Evolutionary conservation across 345 rosid species (phyloP).

Genomic region (Euphorbia peplus): DNA sequence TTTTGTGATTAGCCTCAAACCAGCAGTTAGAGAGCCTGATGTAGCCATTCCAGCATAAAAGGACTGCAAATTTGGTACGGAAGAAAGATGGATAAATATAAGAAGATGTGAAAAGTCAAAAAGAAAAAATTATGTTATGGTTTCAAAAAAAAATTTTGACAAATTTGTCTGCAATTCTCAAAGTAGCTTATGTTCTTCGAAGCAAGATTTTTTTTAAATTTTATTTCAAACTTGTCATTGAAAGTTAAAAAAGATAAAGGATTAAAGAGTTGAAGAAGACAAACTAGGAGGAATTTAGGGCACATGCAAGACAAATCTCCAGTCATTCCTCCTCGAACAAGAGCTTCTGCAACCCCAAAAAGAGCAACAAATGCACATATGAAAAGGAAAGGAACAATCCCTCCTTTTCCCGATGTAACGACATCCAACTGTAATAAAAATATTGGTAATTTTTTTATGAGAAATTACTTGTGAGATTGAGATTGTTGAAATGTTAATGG

Average conservation of each 20-base stretch:
- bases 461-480: too few species aligned
- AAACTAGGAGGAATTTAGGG: slow-evolving; percentile 81
- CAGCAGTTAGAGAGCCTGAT: slow-evolving; percentile 78
- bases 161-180: too few species aligned
- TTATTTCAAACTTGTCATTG: too few species aligned
- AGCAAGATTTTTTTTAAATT: too few species aligned
- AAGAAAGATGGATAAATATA: too few species aligned
- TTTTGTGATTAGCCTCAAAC: slow-evolving; percentile 64
- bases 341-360: slow-evolving; percentile 81
- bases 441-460: neutral
- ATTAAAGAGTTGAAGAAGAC: slow-evolving; percentile 1
- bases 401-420: slow-evolving; percentile 71
- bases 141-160: too few species aligned
- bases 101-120: too few species aligned
- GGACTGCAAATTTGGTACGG: slow-evolving; percentile 55
- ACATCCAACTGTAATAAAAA: slow-evolving; percentile 54
- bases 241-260: neutral
- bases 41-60: slow-evolving; percentile 87
- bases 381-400: slow-evolving; percentile 55
- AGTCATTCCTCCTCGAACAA: slow-evolving; percentile 83
- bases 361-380: slow-evolving; percentile 53
- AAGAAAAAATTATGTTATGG: neutral
- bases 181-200: too few species aligned
- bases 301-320: slow-evolving; percentile 88
- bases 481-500: too few species aligned